Evolutionary conservation across 345 rosid genomes (phyloP), one percentile per base, ranked within the genome.

Genomic region (Excoecaria cochinchinensis): DNA sequence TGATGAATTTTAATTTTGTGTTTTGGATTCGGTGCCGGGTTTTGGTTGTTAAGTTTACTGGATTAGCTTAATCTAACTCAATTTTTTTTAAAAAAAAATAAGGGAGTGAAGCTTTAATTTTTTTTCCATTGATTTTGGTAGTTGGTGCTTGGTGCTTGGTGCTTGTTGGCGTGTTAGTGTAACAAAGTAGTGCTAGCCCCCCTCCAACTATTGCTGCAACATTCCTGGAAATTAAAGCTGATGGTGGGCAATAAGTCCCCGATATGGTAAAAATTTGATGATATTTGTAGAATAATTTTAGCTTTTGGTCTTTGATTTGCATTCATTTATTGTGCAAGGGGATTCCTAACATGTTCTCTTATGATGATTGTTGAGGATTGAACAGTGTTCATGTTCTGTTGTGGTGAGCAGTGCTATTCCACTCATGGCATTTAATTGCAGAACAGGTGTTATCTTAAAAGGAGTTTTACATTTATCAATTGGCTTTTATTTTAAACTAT

Each of bases 231-330:
- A 50, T 68, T n/a, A 10, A 16, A 10, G 31, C 48, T 42, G 21
- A 40, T 11, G 71, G 72, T n/a, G 11, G 47, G 67, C 47, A 16
- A 63, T 62, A 44, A 63, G 50, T 25, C 13, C 31, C 14, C 19
- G 25, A 50, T 48, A 67, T 67, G 71, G 2, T 31, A 31, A 31
- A n/a, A 31, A 31, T 31, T 31, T 31, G 31, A 31, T 31, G 2
- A 31, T 31, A 31, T 31, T 31, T 31, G 31, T 31, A 2, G 31
- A 31, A 31, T 31, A 31, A 31, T 31, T 31, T 31, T n/a, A 21
- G 52, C 36, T 59, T 44, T 44, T 46, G 53, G 12, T 67, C 38
- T 67, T 46, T 67, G 70, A 24, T 44, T 68, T 68, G 42, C 14
- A 12, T 15, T 68, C 25, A 3, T 68, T 6, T 8, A 0, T 4